Conservation (phyloP, 768 basidiomycete genomes). For the Collybia nuda region DNA sequence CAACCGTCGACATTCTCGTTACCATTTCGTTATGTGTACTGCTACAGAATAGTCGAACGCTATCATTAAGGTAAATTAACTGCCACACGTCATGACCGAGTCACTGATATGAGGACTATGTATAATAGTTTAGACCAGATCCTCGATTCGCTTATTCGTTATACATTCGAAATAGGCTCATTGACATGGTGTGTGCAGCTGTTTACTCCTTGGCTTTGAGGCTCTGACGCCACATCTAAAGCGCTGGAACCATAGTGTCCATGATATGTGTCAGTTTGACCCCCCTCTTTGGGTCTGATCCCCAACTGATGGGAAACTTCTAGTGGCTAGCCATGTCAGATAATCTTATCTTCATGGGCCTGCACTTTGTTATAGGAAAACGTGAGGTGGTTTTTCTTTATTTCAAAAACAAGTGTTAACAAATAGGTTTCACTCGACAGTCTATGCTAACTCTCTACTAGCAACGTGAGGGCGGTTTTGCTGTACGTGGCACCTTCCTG, state of each 20-base stretch:
- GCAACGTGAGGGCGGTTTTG: conserved; percentile 34
- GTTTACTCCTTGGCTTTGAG: not conserved
- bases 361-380: conserved; percentile 40
- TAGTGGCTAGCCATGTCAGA: conserved; percentile 46
- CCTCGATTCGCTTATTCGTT: conserved; percentile 37
- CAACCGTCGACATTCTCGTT: conserved; percentile 36
- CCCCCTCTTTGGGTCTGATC: not conserved
- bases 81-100: not conserved
- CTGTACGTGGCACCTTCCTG: too few species aligned
- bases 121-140: conserved; percentile 31
- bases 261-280: conserved; percentile 44
- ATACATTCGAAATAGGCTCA: conserved; percentile 41
- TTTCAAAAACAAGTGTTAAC: not conserved
- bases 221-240: conserved; percentile 6
- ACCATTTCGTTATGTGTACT: conserved; percentile 22
- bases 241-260: conserved; percentile 43
- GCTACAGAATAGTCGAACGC: conserved; percentile 28
- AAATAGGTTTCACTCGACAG: conserved; percentile 19
- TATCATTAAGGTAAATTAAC: conserved; percentile 24
- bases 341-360: conserved; percentile 37
- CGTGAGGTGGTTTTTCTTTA: conserved; percentile 18
- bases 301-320: conserved; percentile 1
- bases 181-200: conserved; percentile 33
- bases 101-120: not conserved
- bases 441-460: conserved; percentile 47